These are phyloP conservation scores for Lagenidium sp. DNA, from an alignment of 352 stramenopile genomes.

Conservation along the genomic window DNA sequence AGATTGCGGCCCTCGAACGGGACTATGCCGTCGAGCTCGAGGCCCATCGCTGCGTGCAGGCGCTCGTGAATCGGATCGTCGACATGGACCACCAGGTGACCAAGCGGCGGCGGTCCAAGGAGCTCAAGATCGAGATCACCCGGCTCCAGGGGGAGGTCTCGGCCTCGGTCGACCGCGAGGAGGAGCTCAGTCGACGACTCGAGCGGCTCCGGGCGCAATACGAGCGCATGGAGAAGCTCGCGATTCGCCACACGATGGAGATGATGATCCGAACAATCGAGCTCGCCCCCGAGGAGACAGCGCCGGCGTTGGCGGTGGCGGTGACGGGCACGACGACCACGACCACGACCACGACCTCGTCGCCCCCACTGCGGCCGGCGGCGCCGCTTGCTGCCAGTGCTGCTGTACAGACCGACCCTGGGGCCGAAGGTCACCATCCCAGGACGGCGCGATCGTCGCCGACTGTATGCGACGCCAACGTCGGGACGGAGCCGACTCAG, in stretches of 20 bases:
- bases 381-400: too few relatives aligned
- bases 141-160: constrained; percentile 20
- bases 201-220: constrained; percentile 10
- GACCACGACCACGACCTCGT: background rate
- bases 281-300: constrained; percentile 3
- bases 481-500: background rate
- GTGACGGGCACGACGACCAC: background rate
- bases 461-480: background rate
- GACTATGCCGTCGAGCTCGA: constrained; percentile 15
- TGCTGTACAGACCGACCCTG: too few relatives aligned
- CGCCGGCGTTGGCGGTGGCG: constrained; percentile 2
- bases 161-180: constrained; percentile 18
- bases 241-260: constrained; percentile 34
- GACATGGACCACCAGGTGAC: constrained; percentile 25
- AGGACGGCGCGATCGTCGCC: too few relatives aligned
- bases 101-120: constrained; percentile 6
- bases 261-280: constrained; percentile 33
- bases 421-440: too few relatives aligned
- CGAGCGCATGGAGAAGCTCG: constrained; percentile 22
- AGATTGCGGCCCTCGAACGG: constrained; percentile 10
- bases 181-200: constrained; percentile 20
- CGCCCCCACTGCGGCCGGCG: too few relatives aligned
- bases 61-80: constrained; percentile 34
- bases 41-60: constrained; percentile 17
- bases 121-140: constrained; percentile 25